These are phyloP conservation scores for Candida parachauliodes DNA, from an alignment of 805 yeast genomes.

Conservation along the genomic window DNA sequence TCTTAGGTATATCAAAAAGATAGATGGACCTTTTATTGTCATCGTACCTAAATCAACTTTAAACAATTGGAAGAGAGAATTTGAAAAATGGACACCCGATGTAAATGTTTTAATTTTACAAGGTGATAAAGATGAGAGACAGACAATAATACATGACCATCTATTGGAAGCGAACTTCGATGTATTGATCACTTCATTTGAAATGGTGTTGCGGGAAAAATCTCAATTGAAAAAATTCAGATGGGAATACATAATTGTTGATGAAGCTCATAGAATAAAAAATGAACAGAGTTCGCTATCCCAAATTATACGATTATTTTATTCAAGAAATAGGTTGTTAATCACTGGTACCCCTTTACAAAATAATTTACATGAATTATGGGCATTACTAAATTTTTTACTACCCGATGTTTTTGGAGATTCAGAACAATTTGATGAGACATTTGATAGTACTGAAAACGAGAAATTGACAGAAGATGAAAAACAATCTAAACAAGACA, in stretches of 20 bases:
- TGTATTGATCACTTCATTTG: constrained; percentile 86
- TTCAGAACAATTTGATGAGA: constrained; percentile 82
- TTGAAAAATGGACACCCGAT: constrained; percentile 93
- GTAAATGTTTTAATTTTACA: constrained; percentile 81
- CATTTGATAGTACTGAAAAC: constrained; percentile 66
- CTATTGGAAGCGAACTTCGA: constrained; percentile 78
- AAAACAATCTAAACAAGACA: constrained; percentile 56
- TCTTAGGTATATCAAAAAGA: constrained; percentile 68
- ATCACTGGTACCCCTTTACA: constrained; percentile 97
- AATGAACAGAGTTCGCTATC: constrained; percentile 91
- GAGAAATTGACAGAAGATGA: constrained; percentile 14
- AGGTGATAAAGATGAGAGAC: constrained; percentile 84
- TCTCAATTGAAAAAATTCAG: constrained; percentile 71
- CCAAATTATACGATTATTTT: constrained; percentile 85
- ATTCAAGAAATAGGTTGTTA: constrained; percentile 76
- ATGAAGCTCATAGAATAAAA: constrained; percentile 95
- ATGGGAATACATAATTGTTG: constrained; percentile 93
- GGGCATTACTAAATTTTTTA: constrained; percentile 90
- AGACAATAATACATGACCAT: constrained; percentile 51
- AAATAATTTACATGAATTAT: constrained; percentile 89
- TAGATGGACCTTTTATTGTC: constrained; percentile 87
- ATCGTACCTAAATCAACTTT: constrained; percentile 94
- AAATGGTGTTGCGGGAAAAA: constrained; percentile 90
- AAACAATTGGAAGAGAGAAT: constrained; percentile 96
- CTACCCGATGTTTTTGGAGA: constrained; percentile 95